phyloP scores from a whole-genome alignment of 306 rosid species.

The Erythrophleum fordii region DNA sequence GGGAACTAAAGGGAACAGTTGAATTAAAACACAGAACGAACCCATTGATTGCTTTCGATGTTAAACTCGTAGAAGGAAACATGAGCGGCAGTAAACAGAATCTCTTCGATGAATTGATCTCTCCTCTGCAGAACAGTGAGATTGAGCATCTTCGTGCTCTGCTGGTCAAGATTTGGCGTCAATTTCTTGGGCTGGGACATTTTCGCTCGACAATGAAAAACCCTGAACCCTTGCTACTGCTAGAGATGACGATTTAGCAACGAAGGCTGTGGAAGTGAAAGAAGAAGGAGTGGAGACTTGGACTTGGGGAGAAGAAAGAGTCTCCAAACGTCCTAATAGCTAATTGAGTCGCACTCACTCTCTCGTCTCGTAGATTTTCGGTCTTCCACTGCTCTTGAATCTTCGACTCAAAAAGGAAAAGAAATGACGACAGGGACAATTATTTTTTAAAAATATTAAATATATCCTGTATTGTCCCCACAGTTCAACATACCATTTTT shows the following conservation, averaged over 20 bases:
- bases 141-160: conserved; percentile 82
- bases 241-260: not conserved
- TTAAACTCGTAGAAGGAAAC: conserved; percentile 89
- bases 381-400: not conserved
- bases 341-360: not conserved
- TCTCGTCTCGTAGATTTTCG: not conserved
- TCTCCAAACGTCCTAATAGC: not conserved
- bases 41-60: conserved; percentile 88
- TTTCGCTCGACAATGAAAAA: not conserved
- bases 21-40: conserved; percentile 46
- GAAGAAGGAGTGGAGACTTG: not conserved
- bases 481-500: too few species aligned
- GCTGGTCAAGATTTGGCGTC: conserved; percentile 93
- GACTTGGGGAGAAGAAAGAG: not conserved
- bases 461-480: too few species aligned
- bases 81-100: conserved; percentile 92
- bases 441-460: too few species aligned
- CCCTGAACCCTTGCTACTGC: conserved; percentile 20
- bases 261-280: not conserved
- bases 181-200: conserved; percentile 78
- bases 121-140: conserved; percentile 89
- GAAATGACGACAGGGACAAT: not conserved
- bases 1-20: conserved; percentile 7
- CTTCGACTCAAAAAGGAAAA: not conserved
- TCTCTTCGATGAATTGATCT: conserved; percentile 89